Conservation (phyloP, 768 basidiomycete genomes). For the Phanerochaete carnosa region DNA sequence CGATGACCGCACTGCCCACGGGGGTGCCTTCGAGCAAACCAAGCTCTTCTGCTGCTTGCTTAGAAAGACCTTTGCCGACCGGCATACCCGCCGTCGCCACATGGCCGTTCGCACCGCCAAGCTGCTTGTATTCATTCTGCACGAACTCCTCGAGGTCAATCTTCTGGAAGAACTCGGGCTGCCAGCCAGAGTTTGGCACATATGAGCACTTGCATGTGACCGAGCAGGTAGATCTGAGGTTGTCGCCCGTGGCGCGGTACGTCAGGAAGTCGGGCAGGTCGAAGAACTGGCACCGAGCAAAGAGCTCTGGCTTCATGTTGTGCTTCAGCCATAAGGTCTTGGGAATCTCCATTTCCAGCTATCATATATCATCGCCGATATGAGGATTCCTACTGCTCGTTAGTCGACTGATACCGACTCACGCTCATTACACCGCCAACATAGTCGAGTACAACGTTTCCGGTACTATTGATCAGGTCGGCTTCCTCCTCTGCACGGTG, state of each 20-base stretch:
- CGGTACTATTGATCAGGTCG: slow-evolving; percentile 80
- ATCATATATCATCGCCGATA: not conserved
- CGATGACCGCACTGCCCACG: slow-evolving; percentile 93
- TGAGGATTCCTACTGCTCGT: not conserved
- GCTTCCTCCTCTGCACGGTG: slow-evolving; percentile 94
- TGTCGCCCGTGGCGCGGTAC: slow-evolving; percentile 77
- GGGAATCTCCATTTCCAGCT: slow-evolving; percentile 98
- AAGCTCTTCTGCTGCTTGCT: slow-evolving; percentile 76
- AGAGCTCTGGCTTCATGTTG: slow-evolving; percentile 70
- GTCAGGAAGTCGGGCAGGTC: slow-evolving; percentile 97
- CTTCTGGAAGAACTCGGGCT: slow-evolving; percentile 76
- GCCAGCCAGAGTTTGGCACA: slow-evolving; percentile 86
- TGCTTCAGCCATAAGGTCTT: slow-evolving; percentile 97
- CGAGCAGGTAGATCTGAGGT: slow-evolving; percentile 84
- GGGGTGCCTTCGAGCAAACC: slow-evolving; percentile 84
- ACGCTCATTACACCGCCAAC: slow-evolving; percentile 97
- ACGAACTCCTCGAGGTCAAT: slow-evolving; percentile 79
- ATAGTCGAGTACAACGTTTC: slow-evolving; percentile 85
- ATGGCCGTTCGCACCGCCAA: slow-evolving; percentile 63
- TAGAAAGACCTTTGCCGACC: slow-evolving; percentile 79
- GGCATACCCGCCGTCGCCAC: slow-evolving; percentile 83
- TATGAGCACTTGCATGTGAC: slow-evolving; percentile 96
- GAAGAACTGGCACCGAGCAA: slow-evolving; percentile 77
- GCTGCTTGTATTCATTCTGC: slow-evolving; percentile 64
- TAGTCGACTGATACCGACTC: slow-evolving; percentile 21